Conservation (phyloP, 805 yeast genomes). For the Metschnikowia anglica region DNA sequence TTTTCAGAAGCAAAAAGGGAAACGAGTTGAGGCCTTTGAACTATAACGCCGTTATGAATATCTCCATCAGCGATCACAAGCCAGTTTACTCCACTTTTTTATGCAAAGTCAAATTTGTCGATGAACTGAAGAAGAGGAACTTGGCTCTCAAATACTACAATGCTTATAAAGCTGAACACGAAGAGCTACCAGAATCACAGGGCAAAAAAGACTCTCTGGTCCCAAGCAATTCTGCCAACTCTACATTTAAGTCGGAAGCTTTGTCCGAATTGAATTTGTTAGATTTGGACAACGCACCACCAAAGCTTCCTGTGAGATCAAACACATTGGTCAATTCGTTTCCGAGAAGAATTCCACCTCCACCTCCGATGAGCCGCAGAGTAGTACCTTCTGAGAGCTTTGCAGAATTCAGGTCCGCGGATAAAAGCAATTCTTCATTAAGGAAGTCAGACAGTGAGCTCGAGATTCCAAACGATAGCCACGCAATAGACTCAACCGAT, state of each 20-base stretch:
- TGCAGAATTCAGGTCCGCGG: constrained; percentile 1
- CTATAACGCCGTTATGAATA: constrained; percentile 61
- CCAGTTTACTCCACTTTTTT: constrained; percentile 85
- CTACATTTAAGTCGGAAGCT: constrained; percentile 28
- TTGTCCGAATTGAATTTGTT: constrained; percentile 38
- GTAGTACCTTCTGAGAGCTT: constrained; percentile 1
- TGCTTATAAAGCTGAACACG: constrained; percentile 31
- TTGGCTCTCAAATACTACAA: constrained; percentile 31
- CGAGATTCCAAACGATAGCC: neutral
- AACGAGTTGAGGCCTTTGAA: constrained; percentile 53
- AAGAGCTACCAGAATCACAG: constrained; percentile 12
- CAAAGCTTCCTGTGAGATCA: constrained; percentile 26
- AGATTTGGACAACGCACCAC: constrained; percentile 28
- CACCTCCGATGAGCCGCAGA: constrained; percentile 28
- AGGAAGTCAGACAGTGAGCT: neutral
- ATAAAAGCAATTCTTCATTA: neutral
- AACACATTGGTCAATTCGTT: constrained; percentile 10
- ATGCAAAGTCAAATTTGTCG: constrained; percentile 64
- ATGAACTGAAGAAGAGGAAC: constrained; percentile 37
- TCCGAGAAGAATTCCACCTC: constrained; percentile 34
- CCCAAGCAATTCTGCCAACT: constrained; percentile 8
- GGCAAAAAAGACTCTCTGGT: constrained; percentile 12
- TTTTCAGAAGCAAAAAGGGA: constrained; percentile 54
- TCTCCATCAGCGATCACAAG: constrained; percentile 81
- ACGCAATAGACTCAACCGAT: constrained; percentile 7